Evolutionary conservation across 2,329 filamentous ascomycete species (phyloP), one percentile per base, ranked within the genome.

Genomic region (Xylariaceae sp.): DNA sequence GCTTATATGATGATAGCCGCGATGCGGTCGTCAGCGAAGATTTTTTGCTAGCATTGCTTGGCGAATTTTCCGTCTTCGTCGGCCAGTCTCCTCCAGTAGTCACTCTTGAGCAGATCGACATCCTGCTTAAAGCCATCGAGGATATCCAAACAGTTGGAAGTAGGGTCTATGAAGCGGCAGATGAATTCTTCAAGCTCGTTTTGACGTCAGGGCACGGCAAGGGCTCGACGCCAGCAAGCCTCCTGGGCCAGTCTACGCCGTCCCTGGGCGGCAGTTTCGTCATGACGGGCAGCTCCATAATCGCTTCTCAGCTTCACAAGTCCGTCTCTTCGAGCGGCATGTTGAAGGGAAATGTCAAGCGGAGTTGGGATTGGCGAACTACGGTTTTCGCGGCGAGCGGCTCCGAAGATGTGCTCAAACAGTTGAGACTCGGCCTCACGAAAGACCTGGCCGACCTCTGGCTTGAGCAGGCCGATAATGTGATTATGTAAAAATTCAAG

Each of bases 11-110:
- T 67, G 84, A 85, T 29, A 80, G 83, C 19, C 82, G 88, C 9
- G 88, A 91, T 65, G 85, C 89, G 0, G 89, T 95, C 5, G 87
- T 96, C 19, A 89, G 89, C 63, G 88, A 95, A 59, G 92, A 97
- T 64, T 91, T 91, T 50, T 73, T 97, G 27, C 77, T 96, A 6
- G 84, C 87, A 2, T 76, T 97, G 11, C 79, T 97, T 1, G 91
- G 90, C 50, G 92, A 97, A 72, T 84, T 86, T 0, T 81, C 92
- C 3, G 81, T 89, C 1, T 89, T 96, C 58, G 75, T 95, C 57
- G 83, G 85, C 65, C 76, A 84, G 61, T 67, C 68, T 8, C 70
- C 73, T 0, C 65, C 71, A 1, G 65, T 84, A n/a, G 76, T 95
- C 48, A 83, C 80, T 0, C 78, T 87, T 4, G 77, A 83, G 19